Conservation (phyloP, 768 basidiomycete species). For the Pisolithus sp. region DNA sequence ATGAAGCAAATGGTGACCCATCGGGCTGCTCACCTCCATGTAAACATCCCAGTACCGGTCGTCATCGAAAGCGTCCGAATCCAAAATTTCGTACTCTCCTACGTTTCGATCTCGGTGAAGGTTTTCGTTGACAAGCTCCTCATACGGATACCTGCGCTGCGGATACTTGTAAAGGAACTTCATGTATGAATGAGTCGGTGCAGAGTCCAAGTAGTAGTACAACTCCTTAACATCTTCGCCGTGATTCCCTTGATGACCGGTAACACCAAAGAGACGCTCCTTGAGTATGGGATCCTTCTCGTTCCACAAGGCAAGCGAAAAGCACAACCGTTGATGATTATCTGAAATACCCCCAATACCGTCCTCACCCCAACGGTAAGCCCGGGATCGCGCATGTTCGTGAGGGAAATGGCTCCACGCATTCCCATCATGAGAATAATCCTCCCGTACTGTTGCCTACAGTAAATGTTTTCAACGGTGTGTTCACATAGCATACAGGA, state of each 20-base stretch:
- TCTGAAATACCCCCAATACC: constrained; percentile 97
- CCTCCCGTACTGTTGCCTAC: constrained; percentile 96
- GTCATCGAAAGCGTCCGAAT: constrained; percentile 86
- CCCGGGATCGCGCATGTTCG: constrained; percentile 85
- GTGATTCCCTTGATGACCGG: constrained; percentile 96
- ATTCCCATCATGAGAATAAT: constrained; percentile 94
- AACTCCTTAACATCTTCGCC: constrained; percentile 99
- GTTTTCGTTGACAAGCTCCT: constrained; percentile 85
- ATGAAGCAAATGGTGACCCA: constrained; percentile 4
- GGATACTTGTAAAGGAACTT: constrained; percentile 99
- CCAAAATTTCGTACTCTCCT: constrained; percentile 87
- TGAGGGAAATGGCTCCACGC: constrained; percentile 96
- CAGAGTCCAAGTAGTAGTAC: constrained; percentile 98
- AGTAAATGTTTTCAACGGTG: no score
- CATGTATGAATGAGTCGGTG: constrained; percentile 99
- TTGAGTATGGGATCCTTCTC: constrained; percentile 91
- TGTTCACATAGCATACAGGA: constrained; percentile 7
- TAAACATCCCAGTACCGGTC: constrained; percentile 99
- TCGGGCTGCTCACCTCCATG: constrained; percentile 64
- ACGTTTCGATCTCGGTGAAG: constrained; percentile 77
- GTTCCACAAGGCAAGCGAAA: constrained; percentile 92
- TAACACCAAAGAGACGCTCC: constrained; percentile 93
- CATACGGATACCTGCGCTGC: constrained; percentile 87
- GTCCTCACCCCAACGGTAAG: constrained; percentile 99
- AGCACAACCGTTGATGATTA: constrained; percentile 91